Conservation (phyloP, 1,139 yeast species). For the Blastobotrys illinoisensis region DNA sequence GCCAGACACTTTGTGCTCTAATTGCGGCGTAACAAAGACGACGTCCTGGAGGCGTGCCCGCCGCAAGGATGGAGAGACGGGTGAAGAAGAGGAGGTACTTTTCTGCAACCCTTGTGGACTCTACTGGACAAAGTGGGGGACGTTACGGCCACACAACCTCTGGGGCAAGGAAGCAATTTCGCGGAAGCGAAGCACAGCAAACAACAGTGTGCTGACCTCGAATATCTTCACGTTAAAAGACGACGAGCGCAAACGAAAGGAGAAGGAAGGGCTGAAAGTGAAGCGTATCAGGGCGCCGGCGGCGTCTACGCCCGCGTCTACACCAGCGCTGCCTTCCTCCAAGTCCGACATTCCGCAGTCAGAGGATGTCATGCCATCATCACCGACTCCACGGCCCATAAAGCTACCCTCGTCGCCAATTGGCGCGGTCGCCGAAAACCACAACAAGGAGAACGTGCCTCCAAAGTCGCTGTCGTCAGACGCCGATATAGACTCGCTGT, state of each 20-base stretch:
- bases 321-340: not conserved
- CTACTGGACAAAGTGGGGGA: constrained; percentile 28
- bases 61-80: not conserved
- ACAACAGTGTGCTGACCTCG: not conserved
- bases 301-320: not conserved
- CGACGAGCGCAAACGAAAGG: not conserved
- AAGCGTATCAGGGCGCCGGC: not conserved
- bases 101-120: constrained; percentile 38
- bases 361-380: not conserved
- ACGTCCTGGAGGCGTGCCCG: constrained; percentile 33
- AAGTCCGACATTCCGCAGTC: not conserved
- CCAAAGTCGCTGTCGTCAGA: not conserved
- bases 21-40: constrained; percentile 35
- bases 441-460: not conserved
- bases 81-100: not conserved
- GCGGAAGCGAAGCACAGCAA: not conserved
- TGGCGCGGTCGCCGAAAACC: not conserved
- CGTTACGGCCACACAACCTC: constrained; percentile 31
- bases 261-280: not conserved
- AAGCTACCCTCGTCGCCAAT: not conserved
- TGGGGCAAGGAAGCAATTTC: constrained; percentile 22
- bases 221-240: not conserved
- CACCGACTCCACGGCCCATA: not conserved
- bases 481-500: constrained; percentile 16
- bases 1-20: constrained; percentile 25